Evolutionary conservation across 345 rosid genomes (phyloP).

Genomic region (Arabidopsis suecica): DNA sequence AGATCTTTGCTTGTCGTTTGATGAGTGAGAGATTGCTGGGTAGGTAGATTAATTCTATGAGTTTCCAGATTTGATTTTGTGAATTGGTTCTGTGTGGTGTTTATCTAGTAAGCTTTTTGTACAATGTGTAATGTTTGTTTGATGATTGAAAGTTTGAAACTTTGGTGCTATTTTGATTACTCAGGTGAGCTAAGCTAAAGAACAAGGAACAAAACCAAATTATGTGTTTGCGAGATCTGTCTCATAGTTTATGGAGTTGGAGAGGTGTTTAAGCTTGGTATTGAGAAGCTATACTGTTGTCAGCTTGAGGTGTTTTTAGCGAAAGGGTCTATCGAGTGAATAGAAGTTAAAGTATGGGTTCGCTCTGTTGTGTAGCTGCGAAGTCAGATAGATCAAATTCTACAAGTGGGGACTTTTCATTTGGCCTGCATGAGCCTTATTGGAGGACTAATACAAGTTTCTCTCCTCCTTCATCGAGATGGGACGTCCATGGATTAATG

Average conservation of each 20-base stretch:
- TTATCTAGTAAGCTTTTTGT: constrained; percentile 8
- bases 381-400: constrained; percentile 84
- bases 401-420: constrained; percentile 56
- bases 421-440: constrained; percentile 61
- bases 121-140: constrained; percentile 18
- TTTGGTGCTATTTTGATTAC: constrained; percentile 31
- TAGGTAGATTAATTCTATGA: background rate
- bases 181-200: constrained; percentile 33
- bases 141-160: constrained; percentile 37
- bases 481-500: constrained; percentile 68
- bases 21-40: constrained; percentile 3
- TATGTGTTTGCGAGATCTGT: constrained; percentile 5
- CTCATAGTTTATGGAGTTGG: constrained; percentile 26
- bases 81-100: constrained; percentile 22
- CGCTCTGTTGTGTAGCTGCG: constrained; percentile 93
- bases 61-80: constrained; percentile 15
- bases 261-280: constrained; percentile 10
- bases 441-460: constrained; percentile 88
- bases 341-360: constrained; percentile 68
- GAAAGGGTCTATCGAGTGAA: constrained; percentile 9
- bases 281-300: background rate
- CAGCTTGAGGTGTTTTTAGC: background rate
- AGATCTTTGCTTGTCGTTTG: constrained; percentile 31
- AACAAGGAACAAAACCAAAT: background rate
- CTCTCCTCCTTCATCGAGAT: constrained; percentile 68